Conservation (phyloP, 2,329 filamentous ascomycete species). For the Alternaria gansuensis region DNA sequence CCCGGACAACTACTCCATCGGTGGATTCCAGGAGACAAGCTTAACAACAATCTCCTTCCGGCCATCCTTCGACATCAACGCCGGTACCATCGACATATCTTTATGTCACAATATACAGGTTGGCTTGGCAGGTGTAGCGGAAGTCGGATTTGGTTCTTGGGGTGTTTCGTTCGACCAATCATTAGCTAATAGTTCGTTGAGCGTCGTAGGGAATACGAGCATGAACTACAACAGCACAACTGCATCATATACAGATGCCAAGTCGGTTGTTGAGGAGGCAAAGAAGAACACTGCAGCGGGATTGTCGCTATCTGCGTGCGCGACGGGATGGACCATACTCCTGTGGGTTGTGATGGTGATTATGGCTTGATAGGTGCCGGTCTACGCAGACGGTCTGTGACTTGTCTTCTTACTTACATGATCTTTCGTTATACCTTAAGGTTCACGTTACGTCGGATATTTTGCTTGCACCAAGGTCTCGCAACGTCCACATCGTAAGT, state of each 20-base stretch:
- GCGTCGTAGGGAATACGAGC: not conserved
- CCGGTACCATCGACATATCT: not conserved
- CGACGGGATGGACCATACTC: not conserved
- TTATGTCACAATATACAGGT: constrained; percentile 1
- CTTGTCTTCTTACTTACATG: not conserved
- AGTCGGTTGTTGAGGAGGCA: not conserved
- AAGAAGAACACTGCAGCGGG: not conserved
- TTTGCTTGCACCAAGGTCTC: not conserved
- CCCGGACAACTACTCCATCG: not conserved
- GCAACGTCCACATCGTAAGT: not conserved
- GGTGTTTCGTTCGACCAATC: not conserved
- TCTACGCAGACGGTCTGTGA: not conserved
- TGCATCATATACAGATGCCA: not conserved
- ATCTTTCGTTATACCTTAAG: not conserved
- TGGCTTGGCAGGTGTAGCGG: too few relatives aligned
- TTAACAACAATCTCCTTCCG: not conserved
- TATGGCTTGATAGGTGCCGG: not conserved
- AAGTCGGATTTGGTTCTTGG: too few relatives aligned
- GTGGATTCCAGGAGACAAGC: not conserved
- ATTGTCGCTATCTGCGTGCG: not conserved
- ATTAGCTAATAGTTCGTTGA: not conserved
- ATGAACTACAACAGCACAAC: not conserved
- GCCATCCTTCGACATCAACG: constrained; percentile 1
- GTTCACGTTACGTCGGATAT: not conserved
- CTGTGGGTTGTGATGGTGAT: not conserved